phyloP scores from a whole-genome alignment of 2,329 filamentous ascomycete species.

The Fusarium fujikuroi region DNA sequence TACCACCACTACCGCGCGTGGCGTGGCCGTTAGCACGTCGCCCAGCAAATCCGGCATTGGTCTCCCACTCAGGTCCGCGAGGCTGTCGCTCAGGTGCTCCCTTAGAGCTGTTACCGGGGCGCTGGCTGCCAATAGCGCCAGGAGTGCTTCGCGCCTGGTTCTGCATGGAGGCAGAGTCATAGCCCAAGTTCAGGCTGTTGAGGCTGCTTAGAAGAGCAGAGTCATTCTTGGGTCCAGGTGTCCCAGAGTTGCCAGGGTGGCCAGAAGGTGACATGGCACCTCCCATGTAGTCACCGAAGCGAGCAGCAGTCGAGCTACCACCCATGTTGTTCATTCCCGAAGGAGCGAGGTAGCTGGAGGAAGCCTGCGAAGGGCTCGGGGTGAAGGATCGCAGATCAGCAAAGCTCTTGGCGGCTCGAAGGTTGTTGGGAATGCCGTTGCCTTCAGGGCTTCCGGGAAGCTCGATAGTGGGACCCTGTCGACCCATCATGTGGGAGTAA shows the following conservation, averaged over 20 bases:
- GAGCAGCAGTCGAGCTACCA: constrained; percentile 51
- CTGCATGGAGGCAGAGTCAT: constrained; percentile 57
- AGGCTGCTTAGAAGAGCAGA: constrained; percentile 60
- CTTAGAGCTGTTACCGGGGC: constrained; percentile 57
- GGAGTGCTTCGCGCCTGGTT: constrained; percentile 59
- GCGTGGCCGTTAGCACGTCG: constrained; percentile 70
- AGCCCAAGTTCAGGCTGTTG: constrained; percentile 63
- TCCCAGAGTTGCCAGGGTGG: constrained; percentile 50
- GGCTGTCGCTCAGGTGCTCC: constrained; percentile 70
- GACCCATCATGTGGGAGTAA: constrained; percentile 77
- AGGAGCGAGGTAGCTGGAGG: constrained; percentile 76
- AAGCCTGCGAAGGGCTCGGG: constrained; percentile 86
- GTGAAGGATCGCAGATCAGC: constrained; percentile 95
- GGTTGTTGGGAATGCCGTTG: constrained; percentile 74
- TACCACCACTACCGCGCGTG: constrained; percentile 72
- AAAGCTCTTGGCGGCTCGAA: constrained; percentile 95
- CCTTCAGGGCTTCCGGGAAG: constrained; percentile 82
- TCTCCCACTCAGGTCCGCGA: constrained; percentile 72
- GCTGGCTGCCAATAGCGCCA: constrained; percentile 73
- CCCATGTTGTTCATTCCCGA: constrained; percentile 66
- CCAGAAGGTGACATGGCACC: constrained; percentile 50
- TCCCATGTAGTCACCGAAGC: constrained; percentile 59
- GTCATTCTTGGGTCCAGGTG: constrained; percentile 54
- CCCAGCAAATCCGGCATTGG: constrained; percentile 61
- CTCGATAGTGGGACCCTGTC: constrained; percentile 87